These are phyloP conservation scores for Termitomyces sp. DNA, from an alignment of 768 basidiomycete genomes.

Conservation along the genomic window DNA sequence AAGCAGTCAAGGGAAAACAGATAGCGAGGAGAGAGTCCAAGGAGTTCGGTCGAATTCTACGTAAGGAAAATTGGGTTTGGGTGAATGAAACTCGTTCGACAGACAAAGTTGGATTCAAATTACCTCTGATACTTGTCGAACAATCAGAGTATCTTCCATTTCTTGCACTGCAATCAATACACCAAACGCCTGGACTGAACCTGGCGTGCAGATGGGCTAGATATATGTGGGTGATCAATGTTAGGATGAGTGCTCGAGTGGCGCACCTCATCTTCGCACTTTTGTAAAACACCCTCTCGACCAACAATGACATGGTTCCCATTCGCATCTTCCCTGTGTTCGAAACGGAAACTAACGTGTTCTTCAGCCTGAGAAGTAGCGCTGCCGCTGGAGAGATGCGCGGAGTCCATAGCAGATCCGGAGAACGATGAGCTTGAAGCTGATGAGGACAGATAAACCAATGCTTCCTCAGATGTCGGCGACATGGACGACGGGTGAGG, in stretches of 20 bases:
- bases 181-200: slow-evolving; percentile 81
- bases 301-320: slow-evolving; percentile 71
- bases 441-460: neutral
- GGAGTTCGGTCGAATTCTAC: slow-evolving; percentile 75
- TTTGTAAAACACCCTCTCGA: slow-evolving; percentile 55
- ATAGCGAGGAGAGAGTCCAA: slow-evolving; percentile 66
- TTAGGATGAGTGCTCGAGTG: neutral
- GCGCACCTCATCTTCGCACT: slow-evolving; percentile 73
- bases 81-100: neutral
- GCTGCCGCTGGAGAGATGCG: slow-evolving; percentile 6
- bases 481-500: neutral
- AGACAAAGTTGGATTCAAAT: neutral
- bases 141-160: slow-evolving; percentile 47
- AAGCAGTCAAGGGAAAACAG: slow-evolving; percentile 73
- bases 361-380: slow-evolving; percentile 16
- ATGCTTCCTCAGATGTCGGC: neutral
- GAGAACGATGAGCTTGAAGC: neutral
- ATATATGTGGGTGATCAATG: neutral
- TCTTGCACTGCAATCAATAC: slow-evolving; percentile 70
- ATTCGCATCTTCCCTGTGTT: slow-evolving; percentile 56
- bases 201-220: slow-evolving; percentile 77
- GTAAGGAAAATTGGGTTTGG: neutral
- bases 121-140: slow-evolving; percentile 81
- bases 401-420: slow-evolving; percentile 6
- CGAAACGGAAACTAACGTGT: slow-evolving; percentile 57